Evolutionary conservation across 371 early-diverging fungal genomes (phyloP), one percentile per base, ranked within the genome.

Genomic region (Conidiobolus coronatus): DNA sequence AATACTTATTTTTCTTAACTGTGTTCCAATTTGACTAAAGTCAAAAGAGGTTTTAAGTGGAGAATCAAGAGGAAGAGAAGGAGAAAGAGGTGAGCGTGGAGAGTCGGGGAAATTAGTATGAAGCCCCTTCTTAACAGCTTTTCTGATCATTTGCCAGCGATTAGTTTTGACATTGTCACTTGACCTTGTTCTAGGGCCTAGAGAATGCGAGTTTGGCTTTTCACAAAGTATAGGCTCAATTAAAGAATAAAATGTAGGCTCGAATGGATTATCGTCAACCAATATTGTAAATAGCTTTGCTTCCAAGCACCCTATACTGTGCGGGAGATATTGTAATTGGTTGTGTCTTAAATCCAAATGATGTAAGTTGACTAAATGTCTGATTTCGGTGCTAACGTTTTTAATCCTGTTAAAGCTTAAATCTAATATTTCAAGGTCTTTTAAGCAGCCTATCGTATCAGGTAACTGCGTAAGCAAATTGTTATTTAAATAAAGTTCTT

Each of bases 201-300:
- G 4, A 24, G 21, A 14, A 24, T 17, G 33, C 2, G 12, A 21
- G n/a, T 11, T 29, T 5, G 12, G 21, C 8, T 24, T 21, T 20
- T 7, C 22, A 8, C 21, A 12, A 20, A 47, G 22, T 8, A 47
- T 1, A 6, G 40, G 40, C 18, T 17, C 18, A 5, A 20, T n/a
- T 29, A 40, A 18, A 13, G 15, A 15, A 15, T 17, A 23, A 15
- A 47, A 47, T 2, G n/a, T 23, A 13, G 20, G 11, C n/a, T 17
- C 12, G 18, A 37, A 47, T 5, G 48, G 48, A 37, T 47, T 47
- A 22, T 47, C 36, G 20, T 47, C 48, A 21, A 47, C 23, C 35
- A 47, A 40, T 29, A 47, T 13, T 7, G 48, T 47, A 15, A 47
- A 47, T 40, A 47, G n/a, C n/a, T 37, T 38, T 4, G 48, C 36